Percentiles rank a stretch among this genome's conserved stretches.
phyloP scores from a whole-genome alignment of 352 stramenopile genomes.

The Phytopythium litorale region DNA sequence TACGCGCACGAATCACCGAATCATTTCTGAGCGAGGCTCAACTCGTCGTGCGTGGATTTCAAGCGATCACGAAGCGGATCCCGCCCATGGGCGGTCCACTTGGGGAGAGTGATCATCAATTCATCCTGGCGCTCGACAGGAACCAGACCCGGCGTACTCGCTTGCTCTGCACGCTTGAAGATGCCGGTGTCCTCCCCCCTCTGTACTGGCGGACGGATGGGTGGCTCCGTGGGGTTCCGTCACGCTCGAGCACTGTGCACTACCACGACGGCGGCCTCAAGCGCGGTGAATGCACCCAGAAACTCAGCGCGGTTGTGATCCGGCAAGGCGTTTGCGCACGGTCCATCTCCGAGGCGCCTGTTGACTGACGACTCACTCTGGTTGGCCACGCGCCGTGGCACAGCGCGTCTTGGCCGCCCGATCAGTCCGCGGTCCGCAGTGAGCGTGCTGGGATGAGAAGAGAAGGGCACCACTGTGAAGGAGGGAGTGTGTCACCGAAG shows the following conservation, averaged over 20 bases:
- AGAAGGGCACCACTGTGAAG: not conserved
- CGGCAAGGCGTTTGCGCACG: not conserved
- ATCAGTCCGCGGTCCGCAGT: not conserved
- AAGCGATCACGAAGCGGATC: not conserved
- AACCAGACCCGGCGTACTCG: conserved; percentile 1
- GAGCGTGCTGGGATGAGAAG: conserved; percentile 5
- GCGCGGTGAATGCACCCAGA: no score
- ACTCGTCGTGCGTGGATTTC: not conserved
- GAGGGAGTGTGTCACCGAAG: no score
- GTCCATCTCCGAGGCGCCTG: not conserved
- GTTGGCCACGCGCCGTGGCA: not conserved
- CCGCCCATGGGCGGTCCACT: not conserved
- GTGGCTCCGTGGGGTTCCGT: not conserved
- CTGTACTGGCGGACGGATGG: not conserved
- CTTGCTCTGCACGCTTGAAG: no score
- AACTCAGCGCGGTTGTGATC: no score
- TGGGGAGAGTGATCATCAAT: not conserved
- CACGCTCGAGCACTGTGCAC: no score
- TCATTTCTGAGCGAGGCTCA: not conserved
- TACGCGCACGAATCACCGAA: not conserved
- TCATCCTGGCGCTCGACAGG: not conserved
- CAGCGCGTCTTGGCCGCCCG: not conserved
- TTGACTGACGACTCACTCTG: not conserved
- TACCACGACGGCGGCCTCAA: no score
- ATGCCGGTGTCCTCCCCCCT: no score